Evolutionary conservation across 2,329 filamentous ascomycete genomes (phyloP).

Genomic region (Ceratocystis diversiconidia): DNA sequence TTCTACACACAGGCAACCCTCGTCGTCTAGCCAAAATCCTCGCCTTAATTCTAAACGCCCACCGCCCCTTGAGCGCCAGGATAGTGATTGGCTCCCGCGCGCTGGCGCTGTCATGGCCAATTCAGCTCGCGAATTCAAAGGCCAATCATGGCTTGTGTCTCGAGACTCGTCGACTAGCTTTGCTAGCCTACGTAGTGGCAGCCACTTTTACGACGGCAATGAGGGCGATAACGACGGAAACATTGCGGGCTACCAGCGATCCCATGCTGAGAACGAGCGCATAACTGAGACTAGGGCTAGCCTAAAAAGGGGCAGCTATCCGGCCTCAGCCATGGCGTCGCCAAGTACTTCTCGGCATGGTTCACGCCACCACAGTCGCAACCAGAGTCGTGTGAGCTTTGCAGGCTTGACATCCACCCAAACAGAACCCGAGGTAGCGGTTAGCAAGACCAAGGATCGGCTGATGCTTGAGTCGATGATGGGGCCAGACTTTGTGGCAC

Average conservation of each 20-base stretch:
- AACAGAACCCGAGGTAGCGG: neutral
- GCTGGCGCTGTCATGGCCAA: conserved; percentile 48
- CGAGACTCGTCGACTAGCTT: conserved; percentile 51
- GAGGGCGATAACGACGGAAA: conserved; percentile 25
- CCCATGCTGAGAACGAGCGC: conserved; percentile 3
- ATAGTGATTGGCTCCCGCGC: conserved; percentile 52
- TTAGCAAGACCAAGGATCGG: conserved; percentile 4
- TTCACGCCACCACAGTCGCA: conserved; percentile 29
- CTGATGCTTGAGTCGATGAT: conserved; percentile 6
- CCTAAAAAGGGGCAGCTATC: conserved; percentile 9
- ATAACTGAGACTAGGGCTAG: conserved; percentile 4
- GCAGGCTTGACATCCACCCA: conserved; percentile 20
- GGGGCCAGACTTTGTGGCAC: conserved; percentile 49
- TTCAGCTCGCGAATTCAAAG: conserved; percentile 51
- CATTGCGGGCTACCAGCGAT: conserved; percentile 37
- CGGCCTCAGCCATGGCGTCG: conserved; percentile 8
- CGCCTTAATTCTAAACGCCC: conserved; percentile 17
- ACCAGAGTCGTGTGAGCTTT: conserved; percentile 33
- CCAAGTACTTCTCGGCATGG: neutral
- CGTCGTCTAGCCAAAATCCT: conserved; percentile 14
- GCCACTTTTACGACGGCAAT: conserved; percentile 26
- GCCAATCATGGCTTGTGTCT: conserved; percentile 54
- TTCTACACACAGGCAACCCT: conserved; percentile 32
- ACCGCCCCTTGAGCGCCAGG: conserved; percentile 28
- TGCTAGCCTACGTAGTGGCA: conserved; percentile 35